Percentiles rank a stretch among this genome's conserved stretches.
These are phyloP conservation scores for Cladosporium colombiae DNA, from an alignment of 2,329 filamentous ascomycete species.

Conservation along the genomic window DNA sequence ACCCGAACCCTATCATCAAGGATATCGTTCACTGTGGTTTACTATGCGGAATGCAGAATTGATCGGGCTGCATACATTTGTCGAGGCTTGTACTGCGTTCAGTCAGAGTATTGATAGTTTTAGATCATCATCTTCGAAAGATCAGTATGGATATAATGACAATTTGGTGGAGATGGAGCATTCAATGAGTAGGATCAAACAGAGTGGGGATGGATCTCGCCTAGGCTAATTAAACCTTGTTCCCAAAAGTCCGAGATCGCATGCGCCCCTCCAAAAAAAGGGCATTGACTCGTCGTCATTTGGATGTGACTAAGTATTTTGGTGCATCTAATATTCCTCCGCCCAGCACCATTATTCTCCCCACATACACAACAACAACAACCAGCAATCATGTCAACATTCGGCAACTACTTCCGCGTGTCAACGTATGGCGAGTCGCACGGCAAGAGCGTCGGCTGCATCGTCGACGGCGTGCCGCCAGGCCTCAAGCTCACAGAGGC, in stretches of 20 bases:
- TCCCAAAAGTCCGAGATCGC: constrained; percentile 4
- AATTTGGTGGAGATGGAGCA: neutral
- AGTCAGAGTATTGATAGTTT: neutral
- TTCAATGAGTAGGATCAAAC: neutral
- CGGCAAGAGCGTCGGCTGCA: constrained; percentile 89
- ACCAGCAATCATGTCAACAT: constrained; percentile 70
- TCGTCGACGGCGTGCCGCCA: constrained; percentile 89
- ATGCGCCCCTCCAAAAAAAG: constrained; percentile 7
- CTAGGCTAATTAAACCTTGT: neutral
- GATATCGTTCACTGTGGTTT: too few relatives aligned
- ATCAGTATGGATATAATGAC: neutral
- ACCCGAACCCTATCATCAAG: neutral
- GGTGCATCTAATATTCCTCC: neutral
- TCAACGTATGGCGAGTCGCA: constrained; percentile 88
- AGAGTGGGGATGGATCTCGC: neutral
- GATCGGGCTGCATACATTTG: neutral
- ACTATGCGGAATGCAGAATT: neutral
- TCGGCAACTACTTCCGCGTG: constrained; percentile 78
- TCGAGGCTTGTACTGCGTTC: neutral
- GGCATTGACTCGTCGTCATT: constrained; percentile 4
- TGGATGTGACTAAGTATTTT: neutral
- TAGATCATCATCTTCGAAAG: neutral
- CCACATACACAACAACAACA: neutral
- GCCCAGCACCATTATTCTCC: neutral
- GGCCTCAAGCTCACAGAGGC: constrained; percentile 74